Base-by-base conservation (phyloP, 768 basidiomycete species). In the Russula sp. region DNA sequence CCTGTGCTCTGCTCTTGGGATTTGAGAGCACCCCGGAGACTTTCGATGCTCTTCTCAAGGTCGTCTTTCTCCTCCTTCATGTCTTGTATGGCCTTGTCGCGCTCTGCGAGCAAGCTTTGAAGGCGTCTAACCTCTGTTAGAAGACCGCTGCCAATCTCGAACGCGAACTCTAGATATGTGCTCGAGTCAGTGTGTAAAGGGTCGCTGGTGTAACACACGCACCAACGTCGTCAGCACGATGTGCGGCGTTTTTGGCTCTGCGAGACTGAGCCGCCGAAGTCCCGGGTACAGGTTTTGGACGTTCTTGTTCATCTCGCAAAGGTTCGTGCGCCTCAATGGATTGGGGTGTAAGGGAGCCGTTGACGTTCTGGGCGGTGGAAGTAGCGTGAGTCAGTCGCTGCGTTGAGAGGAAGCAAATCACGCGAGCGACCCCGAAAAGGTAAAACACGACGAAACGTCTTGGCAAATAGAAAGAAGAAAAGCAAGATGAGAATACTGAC, bases 71-170 rank as follows among this genome's bases (percentile, higher is more conserved):
- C 94, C 76, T 94, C 91, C 70, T 88, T 88, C 82, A 89, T 86
- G 70, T 91, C 90, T 73, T 92, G 88, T 51, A 98, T 85, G 20
- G 89, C 90, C 74, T 94, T 93, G 75, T 98, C 95, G 57, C 93
- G 84, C 75, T 98, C 96, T 16, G 83, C 89, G 47, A 98, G 83
- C 62, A 98, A 80, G 62, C 88, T 88, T 71, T 98, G 96, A 45
- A 98, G 79, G 47, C 96, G 82, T 50, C 95, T 81, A 51, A 98
- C 93, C 76, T 98, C 96, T 8, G 89, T 89, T 35, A 98, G 79
- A 55, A 98, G 78, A 13, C 89, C 89, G 66, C 91, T 94, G 7
- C 96, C 95, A 61, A 98, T 98, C 78, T 98, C 96, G 69, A 97
- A 95, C 45, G 96, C 96, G 69, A 98, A 98, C 78, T 97, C 96